Evolutionary conservation across 495 filamentous ascomycete genomes (phyloP).

Genomic region (Extremus antarcticus): DNA sequence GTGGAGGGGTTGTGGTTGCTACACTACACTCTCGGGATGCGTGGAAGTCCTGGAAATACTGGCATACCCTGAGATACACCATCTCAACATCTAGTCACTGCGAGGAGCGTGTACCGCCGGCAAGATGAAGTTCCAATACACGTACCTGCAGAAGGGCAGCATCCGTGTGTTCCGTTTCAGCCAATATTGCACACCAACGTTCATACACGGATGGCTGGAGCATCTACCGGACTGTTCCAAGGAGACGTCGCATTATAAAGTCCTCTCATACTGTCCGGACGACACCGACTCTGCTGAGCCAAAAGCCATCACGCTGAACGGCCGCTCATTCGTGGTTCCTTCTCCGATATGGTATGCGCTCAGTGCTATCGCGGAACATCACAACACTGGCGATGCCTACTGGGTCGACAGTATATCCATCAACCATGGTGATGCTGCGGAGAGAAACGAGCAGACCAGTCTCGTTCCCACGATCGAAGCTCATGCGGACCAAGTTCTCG

Average conservation of each 20-base stretch:
- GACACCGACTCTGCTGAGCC: background rate
- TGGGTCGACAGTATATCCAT: background rate
- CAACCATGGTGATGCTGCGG: background rate
- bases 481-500: background rate
- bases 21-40: background rate
- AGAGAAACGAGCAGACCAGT: background rate
- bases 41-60: background rate
- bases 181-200: background rate
- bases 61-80: background rate
- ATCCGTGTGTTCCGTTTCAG: background rate
- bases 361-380: background rate
- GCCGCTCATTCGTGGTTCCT: background rate
- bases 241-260: background rate
- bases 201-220: background rate
- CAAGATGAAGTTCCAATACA: conserved; percentile 1
- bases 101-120: too few species aligned
- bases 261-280: background rate
- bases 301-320: background rate
- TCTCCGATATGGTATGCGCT: background rate
- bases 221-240: background rate
- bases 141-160: background rate
- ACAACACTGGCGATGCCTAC: background rate
- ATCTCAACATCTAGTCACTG: too few species aligned
- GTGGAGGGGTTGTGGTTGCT: background rate
- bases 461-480: background rate